Evolutionary conservation across 2,329 filamentous ascomycete species (phyloP).

Genomic region (Fulvia fulva): DNA sequence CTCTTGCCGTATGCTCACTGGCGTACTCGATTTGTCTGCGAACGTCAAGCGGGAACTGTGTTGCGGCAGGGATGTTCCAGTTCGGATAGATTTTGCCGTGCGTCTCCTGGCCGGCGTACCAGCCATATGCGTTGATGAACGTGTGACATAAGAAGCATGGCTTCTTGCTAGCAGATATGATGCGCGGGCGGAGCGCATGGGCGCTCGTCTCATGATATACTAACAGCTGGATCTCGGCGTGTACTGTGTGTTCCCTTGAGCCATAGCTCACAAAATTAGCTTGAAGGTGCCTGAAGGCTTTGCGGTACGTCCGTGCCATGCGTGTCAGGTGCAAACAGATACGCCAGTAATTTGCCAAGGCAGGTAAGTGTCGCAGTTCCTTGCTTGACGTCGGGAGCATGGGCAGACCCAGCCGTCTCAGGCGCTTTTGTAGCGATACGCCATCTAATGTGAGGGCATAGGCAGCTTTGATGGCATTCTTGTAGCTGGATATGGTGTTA

Average conservation of each 20-base stretch:
- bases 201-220: not conserved
- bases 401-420: not conserved
- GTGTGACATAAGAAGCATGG: not conserved
- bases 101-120: not conserved
- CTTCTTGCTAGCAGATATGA: not conserved
- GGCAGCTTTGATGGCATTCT: not conserved
- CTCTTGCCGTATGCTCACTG: too few species aligned
- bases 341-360: not conserved
- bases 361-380: not conserved
- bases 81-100: not conserved
- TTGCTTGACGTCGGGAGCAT: not conserved
- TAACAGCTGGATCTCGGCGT: not conserved
- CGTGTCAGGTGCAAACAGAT: not conserved
- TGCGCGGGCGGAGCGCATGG: not conserved
- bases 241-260: not conserved
- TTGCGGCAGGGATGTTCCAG: not conserved
- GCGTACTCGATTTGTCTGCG: too few species aligned
- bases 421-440: not conserved
- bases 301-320: not conserved
- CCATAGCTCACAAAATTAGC: not conserved
- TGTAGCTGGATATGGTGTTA: not conserved
- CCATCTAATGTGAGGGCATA: not conserved
- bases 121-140: not conserved
- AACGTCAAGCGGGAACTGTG: too few species aligned
- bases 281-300: not conserved